Evolutionary conservation across 1,284 basidiomycete species (phyloP), one percentile per base, ranked within the genome.

Genomic region (Microbotryum saponariae): DNA sequence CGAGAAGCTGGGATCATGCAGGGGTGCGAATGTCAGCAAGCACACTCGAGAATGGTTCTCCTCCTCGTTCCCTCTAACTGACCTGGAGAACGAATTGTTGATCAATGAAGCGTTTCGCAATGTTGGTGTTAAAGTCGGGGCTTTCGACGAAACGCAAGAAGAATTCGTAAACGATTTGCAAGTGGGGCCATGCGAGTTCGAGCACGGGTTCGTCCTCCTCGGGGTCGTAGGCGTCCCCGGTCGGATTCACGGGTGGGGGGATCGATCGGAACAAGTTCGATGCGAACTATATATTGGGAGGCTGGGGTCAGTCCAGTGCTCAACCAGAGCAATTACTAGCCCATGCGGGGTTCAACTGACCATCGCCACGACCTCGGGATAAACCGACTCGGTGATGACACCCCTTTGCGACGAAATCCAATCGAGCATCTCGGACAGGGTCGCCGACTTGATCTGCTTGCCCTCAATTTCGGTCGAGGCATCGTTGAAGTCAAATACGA

Each of bases 151-250:
- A 98, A 59, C 96, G 89, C 45, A 99, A 85, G 85, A 99, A 99
- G 78, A 99, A 97, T 77, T 99, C 96, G 79, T 99, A 99, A 57
- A 99, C 96, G 70, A 99, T 94, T 78, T 99, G 94, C 60, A 99
- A 83, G 76, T 99, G 96, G 33, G 96, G 96, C 96, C 96, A 99
- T 20, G 96, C 96, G 59, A 98, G 87, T 76, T 99, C 96, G 65
- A 98, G 83, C 4, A 98, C 94, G 8, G 96, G 96, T 72, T 99
- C 96, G 73, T 99, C 96, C 79, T 99, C 96, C 78, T 99, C 96
- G 16, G 96, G 96, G 76, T 99, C 96, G 74, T 97, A 99, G 1
- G 93, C 94, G 74, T 98, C 96, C 60, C 94, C 96, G 21, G 86
- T 88, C 3, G 96, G 94, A 74, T 98, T 99, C 68, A 97, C 91